A percentile compares a stretch with the other conserved stretches of the same genome.
phyloP scores from a whole-genome alignment of 2,329 filamentous ascomycete genomes.

The Leptographium flavum region DNA sequence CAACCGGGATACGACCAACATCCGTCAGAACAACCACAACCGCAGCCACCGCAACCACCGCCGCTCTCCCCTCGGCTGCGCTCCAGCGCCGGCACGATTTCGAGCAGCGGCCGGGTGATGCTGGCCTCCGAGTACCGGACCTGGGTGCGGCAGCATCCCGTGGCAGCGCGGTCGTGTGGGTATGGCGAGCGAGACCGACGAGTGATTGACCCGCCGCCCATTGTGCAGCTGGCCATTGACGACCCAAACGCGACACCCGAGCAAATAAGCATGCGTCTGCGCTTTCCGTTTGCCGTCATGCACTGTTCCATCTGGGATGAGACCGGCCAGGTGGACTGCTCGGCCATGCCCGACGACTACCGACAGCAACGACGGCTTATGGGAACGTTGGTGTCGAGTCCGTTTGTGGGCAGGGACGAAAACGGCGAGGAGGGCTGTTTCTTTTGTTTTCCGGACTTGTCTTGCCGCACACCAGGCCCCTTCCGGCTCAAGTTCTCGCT shows the following conservation, averaged over 20 bases:
- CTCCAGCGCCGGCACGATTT: neutral
- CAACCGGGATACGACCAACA: neutral
- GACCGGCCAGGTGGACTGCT: conserved; percentile 51
- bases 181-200: conserved; percentile 72
- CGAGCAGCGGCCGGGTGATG: neutral
- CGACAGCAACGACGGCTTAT: conserved; percentile 62
- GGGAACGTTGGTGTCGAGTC: conserved; percentile 64
- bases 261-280: conserved; percentile 38
- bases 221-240: conserved; percentile 57
- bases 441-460: conserved; percentile 75
- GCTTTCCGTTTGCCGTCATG: conserved; percentile 54
- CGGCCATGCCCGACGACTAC: conserved; percentile 56
- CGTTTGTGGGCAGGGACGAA: conserved; percentile 65
- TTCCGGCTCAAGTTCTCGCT: conserved; percentile 64
- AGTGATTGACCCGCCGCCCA: conserved; percentile 73
- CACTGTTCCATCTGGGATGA: conserved; percentile 67
- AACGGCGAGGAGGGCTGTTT: conserved; percentile 61
- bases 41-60: neutral
- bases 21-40: neutral
- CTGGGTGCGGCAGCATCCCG: conserved; percentile 60
- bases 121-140: conserved; percentile 26
- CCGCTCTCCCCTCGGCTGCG: no score
- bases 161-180: conserved; percentile 65
- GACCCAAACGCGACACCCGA: conserved; percentile 38
- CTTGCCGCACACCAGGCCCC: conserved; percentile 61